phyloP scores from a whole-genome alignment of 1,284 basidiomycete species.

The Melampsora larici-populina region DNA sequence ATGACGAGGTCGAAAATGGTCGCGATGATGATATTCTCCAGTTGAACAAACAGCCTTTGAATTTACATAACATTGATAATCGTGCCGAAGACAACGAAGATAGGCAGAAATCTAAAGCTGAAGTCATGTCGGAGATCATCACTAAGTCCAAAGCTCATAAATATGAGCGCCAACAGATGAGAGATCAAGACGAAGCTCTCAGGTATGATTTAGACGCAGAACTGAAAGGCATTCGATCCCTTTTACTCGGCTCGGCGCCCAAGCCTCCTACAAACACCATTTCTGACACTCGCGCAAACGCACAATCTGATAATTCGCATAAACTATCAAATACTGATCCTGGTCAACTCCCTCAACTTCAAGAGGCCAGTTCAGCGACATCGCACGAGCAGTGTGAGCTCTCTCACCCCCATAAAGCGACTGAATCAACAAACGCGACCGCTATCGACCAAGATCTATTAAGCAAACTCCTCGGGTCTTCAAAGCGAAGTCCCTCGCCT shows the following conservation, averaged over 20 bases:
- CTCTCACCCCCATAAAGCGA: conserved; percentile 10
- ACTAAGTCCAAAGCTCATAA: conserved; percentile 95
- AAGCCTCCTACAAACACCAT: conserved; percentile 52
- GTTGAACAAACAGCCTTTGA: conserved; percentile 1
- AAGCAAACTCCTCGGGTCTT: conserved; percentile 48
- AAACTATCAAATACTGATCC: not conserved
- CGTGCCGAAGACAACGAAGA: conserved; percentile 52
- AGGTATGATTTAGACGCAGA: conserved; percentile 85
- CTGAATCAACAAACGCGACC: conserved; percentile 44
- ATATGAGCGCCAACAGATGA: conserved; percentile 80
- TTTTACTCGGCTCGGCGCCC: conserved; percentile 60
- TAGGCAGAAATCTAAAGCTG: conserved; percentile 83
- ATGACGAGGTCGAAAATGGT: conserved; percentile 49
- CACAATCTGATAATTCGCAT: not conserved
- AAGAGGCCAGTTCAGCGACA: not conserved
- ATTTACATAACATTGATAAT: conserved; percentile 57
- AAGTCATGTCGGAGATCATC: conserved; percentile 97
- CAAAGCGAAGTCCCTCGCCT: conserved; percentile 4
- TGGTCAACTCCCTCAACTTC: not conserved
- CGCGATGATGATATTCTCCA: conserved; percentile 43
- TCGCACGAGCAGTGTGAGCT: not conserved
- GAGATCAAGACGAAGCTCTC: conserved; percentile 77
- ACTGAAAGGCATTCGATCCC: conserved; percentile 73
- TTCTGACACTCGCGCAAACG: not conserved
- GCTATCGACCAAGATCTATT: conserved; percentile 49